These are phyloP conservation scores for Botrytis paeoniae DNA, from an alignment of 2,329 filamentous ascomycete species.

Conservation along the genomic window DNA sequence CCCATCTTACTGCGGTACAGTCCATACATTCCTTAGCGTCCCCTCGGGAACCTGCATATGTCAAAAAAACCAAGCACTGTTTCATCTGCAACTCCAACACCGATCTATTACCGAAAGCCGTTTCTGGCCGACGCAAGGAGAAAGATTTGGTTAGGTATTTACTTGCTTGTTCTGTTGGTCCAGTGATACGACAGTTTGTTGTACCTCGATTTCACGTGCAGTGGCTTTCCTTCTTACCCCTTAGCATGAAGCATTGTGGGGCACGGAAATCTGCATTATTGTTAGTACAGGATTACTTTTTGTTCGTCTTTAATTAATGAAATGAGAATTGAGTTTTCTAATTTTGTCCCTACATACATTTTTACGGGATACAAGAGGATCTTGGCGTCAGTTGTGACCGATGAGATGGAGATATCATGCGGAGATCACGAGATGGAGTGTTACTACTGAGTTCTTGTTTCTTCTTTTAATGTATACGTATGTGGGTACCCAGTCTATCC, in stretches of 20 bases:
- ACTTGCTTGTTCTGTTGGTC: conserved; percentile 5
- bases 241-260: conserved; percentile 5
- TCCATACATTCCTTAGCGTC: conserved; percentile 10
- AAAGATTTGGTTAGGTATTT: not conserved
- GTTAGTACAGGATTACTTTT: not conserved
- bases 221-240: conserved; percentile 7
- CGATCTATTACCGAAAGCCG: conserved; percentile 18
- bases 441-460: not conserved
- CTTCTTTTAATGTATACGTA: not conserved
- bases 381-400: conserved; percentile 3
- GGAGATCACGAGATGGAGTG: conserved; percentile 18
- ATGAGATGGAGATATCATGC: conserved; percentile 14
- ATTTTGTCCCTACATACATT: not conserved
- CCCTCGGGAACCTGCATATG: conserved; percentile 20
- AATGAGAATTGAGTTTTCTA: not conserved
- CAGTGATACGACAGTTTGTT: conserved; percentile 7
- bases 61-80: conserved; percentile 16
- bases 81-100: conserved; percentile 14
- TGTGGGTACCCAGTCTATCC: not conserved
- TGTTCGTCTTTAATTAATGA: not conserved
- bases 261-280: conserved; percentile 6
- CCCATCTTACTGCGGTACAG: conserved; percentile 4
- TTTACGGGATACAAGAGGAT: not conserved
- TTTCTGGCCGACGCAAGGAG: conserved; percentile 19
- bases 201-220: conserved; percentile 13